Conservation (phyloP, 2,329 filamentous ascomycete species). For the Fusarium verticillioides region DNA sequence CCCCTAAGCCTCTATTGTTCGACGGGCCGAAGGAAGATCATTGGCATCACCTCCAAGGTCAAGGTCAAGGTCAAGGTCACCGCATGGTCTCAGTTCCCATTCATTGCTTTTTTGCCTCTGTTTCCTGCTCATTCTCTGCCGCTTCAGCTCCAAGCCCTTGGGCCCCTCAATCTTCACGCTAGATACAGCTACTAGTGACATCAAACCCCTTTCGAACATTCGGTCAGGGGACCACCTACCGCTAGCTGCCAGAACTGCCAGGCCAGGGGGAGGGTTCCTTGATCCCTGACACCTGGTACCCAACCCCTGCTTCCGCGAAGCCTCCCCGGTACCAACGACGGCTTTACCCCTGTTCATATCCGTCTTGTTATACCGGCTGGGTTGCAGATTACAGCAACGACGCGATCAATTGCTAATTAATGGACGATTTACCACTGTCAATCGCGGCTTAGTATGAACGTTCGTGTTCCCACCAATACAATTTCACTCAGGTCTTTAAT, state of each 20-base stretch:
- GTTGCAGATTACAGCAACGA: constrained; percentile 29
- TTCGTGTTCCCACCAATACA: constrained; percentile 14
- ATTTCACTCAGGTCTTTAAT: constrained; percentile 9
- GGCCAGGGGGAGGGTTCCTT: constrained; percentile 9
- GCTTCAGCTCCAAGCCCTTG: constrained; percentile 3
- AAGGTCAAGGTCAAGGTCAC: constrained; percentile 6
- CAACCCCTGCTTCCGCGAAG: constrained; percentile 32
- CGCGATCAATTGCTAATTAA: constrained; percentile 17
- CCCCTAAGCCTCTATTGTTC: neutral
- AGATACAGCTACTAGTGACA: constrained; percentile 27
- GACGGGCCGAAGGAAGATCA: constrained; percentile 11
- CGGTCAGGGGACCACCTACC: constrained; percentile 26
- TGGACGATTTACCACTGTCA: constrained; percentile 29
- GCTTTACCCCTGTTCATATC: constrained; percentile 32
- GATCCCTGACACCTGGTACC: constrained; percentile 22
- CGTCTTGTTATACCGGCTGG: constrained; percentile 30
- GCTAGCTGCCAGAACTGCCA: constrained; percentile 31
- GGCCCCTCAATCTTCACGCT: constrained; percentile 34
- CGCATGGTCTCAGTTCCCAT: neutral
- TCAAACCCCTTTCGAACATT: constrained; percentile 31
- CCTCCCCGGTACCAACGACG: constrained; percentile 27
- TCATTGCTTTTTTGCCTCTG: constrained; percentile 1
- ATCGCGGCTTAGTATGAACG: constrained; percentile 10
- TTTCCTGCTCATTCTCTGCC: constrained; percentile 8
- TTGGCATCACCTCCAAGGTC: constrained; percentile 1